Percentiles rank a stretch among this genome's conserved stretches.
phyloP scores from a whole-genome alignment of 805 yeast species.

The Lipomyces sp. region DNA sequence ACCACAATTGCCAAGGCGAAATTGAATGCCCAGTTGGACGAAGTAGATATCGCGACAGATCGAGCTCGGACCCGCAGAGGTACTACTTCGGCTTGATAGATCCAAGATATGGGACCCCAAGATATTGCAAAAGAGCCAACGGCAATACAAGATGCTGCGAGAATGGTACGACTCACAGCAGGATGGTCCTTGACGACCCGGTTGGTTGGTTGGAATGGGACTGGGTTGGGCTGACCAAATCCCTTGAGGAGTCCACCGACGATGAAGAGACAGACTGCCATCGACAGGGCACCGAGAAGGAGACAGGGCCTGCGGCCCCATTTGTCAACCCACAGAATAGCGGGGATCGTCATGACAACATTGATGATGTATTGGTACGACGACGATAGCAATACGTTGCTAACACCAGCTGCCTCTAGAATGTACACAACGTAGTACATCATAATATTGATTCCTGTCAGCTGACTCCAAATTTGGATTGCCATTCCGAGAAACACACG shows the following conservation, averaged over 20 bases:
- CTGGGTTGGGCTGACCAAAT: constrained; percentile 47
- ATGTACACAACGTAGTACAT: constrained; percentile 65
- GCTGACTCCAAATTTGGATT: constrained; percentile 82
- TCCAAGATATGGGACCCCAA: constrained; percentile 77
- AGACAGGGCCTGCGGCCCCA: constrained; percentile 51
- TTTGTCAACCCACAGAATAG: constrained; percentile 66
- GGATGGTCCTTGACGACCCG: constrained; percentile 42
- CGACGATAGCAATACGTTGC: constrained; percentile 52
- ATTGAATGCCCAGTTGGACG: constrained; percentile 62
- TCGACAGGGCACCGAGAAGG: constrained; percentile 9
- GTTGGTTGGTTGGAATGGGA: constrained; percentile 36
- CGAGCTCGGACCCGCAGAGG: constrained; percentile 60
- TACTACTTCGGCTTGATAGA: constrained; percentile 59
- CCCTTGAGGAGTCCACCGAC: constrained; percentile 56
- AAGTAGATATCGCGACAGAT: constrained; percentile 57
- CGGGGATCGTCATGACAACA: constrained; percentile 80
- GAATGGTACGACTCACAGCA: constrained; percentile 49
- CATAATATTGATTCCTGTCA: constrained; percentile 73
- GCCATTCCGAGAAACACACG: constrained; percentile 61
- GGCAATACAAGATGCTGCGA: constrained; percentile 51
- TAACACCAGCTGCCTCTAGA: constrained; percentile 50
- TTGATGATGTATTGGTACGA: constrained; percentile 62
- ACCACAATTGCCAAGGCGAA: constrained; percentile 60
- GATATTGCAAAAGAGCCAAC: constrained; percentile 53
- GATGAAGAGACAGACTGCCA: constrained; percentile 36